A percentile compares a stretch with the other conserved stretches of the same genome.
phyloP scores from a whole-genome alignment of 1,139 yeast genomes.

The Yamadazyma friedrichii region DNA sequence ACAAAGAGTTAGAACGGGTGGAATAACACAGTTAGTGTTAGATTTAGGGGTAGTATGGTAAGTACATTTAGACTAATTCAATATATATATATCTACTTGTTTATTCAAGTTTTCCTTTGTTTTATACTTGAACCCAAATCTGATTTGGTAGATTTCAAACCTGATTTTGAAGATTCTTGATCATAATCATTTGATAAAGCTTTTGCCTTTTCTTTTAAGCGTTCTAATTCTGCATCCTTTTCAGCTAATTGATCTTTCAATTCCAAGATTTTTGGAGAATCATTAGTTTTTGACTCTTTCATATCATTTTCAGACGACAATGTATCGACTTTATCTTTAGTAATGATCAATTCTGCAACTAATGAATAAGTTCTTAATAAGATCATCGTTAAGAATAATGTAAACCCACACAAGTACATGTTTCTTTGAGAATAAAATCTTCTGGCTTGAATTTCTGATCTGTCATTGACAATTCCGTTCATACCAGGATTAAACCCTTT shows the following conservation, averaged over 20 bases:
- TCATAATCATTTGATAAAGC: conserved; percentile 63
- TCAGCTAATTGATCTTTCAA: conserved; percentile 57
- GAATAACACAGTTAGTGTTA: not conserved
- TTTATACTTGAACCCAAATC: conserved; percentile 4
- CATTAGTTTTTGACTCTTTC: conserved; percentile 16
- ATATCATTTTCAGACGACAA: conserved; percentile 24
- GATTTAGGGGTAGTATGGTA: too few species aligned
- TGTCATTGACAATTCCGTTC: conserved; percentile 44
- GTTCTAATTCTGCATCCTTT: conserved; percentile 62
- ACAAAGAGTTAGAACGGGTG: not conserved
- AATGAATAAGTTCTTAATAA: conserved; percentile 83
- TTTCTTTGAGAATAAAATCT: conserved; percentile 95
- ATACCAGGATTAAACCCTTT: conserved; percentile 24
- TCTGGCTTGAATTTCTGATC: conserved; percentile 83
- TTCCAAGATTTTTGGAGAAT: conserved; percentile 39
- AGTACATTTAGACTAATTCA: too few species aligned
- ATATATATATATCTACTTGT: too few species aligned
- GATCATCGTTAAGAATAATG: conserved; percentile 83
- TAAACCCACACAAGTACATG: conserved; percentile 94
- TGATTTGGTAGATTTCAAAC: too few species aligned
- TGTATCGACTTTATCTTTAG: conserved; percentile 62
- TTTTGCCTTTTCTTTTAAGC: conserved; percentile 70
- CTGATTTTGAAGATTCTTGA: not conserved
- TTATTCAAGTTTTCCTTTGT: conserved; percentile 9
- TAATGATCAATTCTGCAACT: conserved; percentile 68